Evolutionary conservation across 2,329 filamentous ascomycete genomes (phyloP).

Genomic region (Diaporthe vexans): DNA sequence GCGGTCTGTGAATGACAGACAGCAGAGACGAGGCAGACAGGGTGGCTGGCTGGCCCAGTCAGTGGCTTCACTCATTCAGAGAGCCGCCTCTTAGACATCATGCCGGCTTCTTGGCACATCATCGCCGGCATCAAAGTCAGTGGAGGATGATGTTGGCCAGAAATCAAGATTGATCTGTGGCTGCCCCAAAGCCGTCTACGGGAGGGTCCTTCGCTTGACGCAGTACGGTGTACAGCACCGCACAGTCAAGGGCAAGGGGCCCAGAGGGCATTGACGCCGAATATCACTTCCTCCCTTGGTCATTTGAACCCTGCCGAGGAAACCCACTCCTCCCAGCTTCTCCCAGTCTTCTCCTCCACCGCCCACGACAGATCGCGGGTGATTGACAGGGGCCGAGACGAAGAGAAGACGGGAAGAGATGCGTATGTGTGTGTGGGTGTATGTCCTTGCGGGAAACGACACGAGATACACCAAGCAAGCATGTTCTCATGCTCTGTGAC

Average conservation of each 20-base stretch:
- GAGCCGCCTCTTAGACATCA: not conserved
- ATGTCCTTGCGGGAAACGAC: not conserved
- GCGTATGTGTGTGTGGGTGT: too few species aligned
- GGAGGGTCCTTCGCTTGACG: not conserved
- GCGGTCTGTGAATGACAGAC: not conserved
- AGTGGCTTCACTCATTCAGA: not conserved
- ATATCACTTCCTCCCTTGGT: constrained; percentile 31
- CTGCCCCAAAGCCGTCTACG: not conserved
- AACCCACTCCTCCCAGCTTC: constrained; percentile 9
- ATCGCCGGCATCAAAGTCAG: not conserved
- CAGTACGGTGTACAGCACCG: not conserved
- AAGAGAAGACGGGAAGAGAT: not conserved
- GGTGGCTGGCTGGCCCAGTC: not conserved
- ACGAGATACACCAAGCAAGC: too few species aligned
- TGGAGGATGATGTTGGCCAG: not conserved
- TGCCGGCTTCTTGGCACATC: not conserved
- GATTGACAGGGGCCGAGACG: constrained; percentile 32
- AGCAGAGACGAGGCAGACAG: not conserved
- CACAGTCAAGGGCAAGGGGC: not conserved
- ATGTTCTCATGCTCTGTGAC: not conserved
- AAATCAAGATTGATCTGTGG: not conserved
- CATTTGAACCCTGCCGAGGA: constrained; percentile 21
- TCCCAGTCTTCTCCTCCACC: not conserved
- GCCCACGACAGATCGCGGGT: constrained; percentile 20
- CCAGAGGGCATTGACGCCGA: constrained; percentile 15